Evolutionary conservation across 768 basidiomycete species (phyloP).

Genomic region (Ramaria sp.): DNA sequence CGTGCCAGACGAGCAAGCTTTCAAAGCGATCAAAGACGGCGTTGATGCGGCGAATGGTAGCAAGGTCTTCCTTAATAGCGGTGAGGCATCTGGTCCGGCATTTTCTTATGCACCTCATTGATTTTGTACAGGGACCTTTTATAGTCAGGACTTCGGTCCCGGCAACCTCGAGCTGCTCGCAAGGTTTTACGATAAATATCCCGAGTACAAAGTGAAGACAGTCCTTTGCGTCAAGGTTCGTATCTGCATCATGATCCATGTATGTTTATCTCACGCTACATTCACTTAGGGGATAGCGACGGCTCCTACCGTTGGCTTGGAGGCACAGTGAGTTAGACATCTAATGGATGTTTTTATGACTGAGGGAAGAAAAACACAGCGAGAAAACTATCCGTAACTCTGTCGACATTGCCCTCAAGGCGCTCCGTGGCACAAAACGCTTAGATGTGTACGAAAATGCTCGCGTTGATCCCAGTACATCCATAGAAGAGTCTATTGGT

Average conservation of each 20-base stretch:
- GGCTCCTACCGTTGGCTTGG: not conserved
- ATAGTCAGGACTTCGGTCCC: slow-evolving; percentile 30
- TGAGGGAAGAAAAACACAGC: slow-evolving; percentile 19
- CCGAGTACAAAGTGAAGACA: slow-evolving; percentile 32
- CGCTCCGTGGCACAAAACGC: slow-evolving; percentile 40
- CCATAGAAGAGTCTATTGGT: slow-evolving; percentile 36
- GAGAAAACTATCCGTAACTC: slow-evolving; percentile 35
- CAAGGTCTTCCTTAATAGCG: slow-evolving; percentile 43
- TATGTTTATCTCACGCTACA: not conserved
- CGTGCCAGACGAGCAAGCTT: slow-evolving; percentile 46
- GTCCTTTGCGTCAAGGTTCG: slow-evolving; percentile 41
- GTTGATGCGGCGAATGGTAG: slow-evolving; percentile 32
- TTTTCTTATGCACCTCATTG: not conserved
- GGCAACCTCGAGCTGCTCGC: slow-evolving; percentile 39
- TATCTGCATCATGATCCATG: not conserved
- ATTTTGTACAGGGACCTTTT: slow-evolving; percentile 38
- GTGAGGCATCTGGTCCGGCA: slow-evolving; percentile 16
- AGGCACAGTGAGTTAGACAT: not conserved
- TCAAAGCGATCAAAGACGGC: slow-evolving; percentile 49
- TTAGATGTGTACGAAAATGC: slow-evolving; percentile 52
- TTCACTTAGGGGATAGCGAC: slow-evolving; percentile 9
- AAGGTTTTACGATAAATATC: slow-evolving; percentile 39
- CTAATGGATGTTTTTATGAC: not conserved
- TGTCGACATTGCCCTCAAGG: slow-evolving; percentile 30
- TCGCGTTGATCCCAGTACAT: slow-evolving; percentile 30